phyloP scores from a whole-genome alignment of 257 asterid species.

The Jacaranda mimosifolia region DNA sequence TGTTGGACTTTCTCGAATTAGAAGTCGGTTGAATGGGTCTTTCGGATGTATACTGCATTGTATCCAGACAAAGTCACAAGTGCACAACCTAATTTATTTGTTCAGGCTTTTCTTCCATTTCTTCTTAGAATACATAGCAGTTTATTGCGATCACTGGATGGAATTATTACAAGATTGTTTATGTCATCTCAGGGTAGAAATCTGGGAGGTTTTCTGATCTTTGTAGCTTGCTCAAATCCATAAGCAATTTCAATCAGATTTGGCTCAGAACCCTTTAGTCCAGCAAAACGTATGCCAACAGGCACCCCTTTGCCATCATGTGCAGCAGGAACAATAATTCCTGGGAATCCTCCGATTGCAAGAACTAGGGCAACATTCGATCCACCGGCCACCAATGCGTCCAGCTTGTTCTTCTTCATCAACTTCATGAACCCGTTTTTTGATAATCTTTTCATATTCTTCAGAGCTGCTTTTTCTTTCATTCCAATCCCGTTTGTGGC shows the following conservation, averaged over 20 bases:
- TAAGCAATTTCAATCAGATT: conserved; percentile 61
- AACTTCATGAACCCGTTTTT: conserved; percentile 43
- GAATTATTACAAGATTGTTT: too few relatives aligned
- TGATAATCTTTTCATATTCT: conserved; percentile 23
- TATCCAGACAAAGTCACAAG: too few relatives aligned
- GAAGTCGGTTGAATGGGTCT: too few relatives aligned
- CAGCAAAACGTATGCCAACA: conserved; percentile 55
- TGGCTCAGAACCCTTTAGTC: conserved; percentile 57
- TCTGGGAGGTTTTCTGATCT: conserved; percentile 56
- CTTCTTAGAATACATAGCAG: too few relatives aligned
- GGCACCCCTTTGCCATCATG: conserved; percentile 44
- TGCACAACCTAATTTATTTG: too few relatives aligned
- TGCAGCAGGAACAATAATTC: conserved; percentile 61
- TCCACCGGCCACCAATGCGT: conserved; percentile 45
- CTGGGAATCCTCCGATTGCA: conserved; percentile 63
- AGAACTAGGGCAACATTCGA: conserved; percentile 27
- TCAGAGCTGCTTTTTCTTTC: conserved; percentile 37
- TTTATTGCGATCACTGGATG: too few relatives aligned
- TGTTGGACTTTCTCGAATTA: too few relatives aligned
- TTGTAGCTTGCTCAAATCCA: conserved; percentile 61
- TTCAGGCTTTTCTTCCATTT: too few relatives aligned
- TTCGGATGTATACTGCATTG: too few relatives aligned
- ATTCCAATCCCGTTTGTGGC: conserved; percentile 49
- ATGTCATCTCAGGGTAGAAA: conserved; percentile 21
- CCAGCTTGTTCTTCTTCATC: conserved; percentile 49